Conservation (phyloP, 2,329 filamentous ascomycete species). For the Ascochyta fabae region DNA sequence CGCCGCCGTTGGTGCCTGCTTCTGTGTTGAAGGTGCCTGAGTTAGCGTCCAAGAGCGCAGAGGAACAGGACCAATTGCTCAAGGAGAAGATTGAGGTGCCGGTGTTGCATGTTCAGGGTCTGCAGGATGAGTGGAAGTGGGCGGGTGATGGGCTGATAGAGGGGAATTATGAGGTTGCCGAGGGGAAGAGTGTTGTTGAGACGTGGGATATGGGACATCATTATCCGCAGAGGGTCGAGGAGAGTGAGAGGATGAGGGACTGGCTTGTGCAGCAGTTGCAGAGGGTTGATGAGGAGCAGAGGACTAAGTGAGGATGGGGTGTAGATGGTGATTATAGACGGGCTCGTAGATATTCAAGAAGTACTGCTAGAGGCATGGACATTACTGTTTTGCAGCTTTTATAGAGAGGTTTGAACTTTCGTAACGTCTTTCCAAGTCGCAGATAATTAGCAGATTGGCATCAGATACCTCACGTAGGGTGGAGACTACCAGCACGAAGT, state of each 20-base stretch:
- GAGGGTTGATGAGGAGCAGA: background rate
- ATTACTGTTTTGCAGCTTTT: too few relatives aligned
- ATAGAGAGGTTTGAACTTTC: too few relatives aligned
- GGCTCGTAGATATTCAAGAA: too few relatives aligned
- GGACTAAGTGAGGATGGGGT: background rate
- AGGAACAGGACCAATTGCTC: conserved; percentile 18
- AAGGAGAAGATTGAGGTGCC: conserved; percentile 33
- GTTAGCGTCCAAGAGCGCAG: background rate
- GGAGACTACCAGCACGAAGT: too few relatives aligned
- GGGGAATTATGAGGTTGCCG: conserved; percentile 32
- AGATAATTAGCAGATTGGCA: too few relatives aligned
- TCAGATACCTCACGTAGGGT: too few relatives aligned
- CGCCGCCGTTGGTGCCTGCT: conserved; percentile 38
- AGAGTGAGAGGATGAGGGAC: conserved; percentile 37
- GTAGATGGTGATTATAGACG: too few relatives aligned
- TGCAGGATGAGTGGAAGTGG: conserved; percentile 45
- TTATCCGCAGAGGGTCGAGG: conserved; percentile 42
- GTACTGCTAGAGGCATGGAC: too few relatives aligned
- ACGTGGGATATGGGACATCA: conserved; percentile 46
- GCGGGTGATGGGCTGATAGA: conserved; percentile 40
- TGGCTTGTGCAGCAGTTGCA: conserved; percentile 31
- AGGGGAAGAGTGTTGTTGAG: conserved; percentile 33
- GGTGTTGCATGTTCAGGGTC: conserved; percentile 43
- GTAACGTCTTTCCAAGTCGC: too few relatives aligned
- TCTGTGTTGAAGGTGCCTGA: conserved; percentile 13